Evolutionary conservation across 2,329 filamentous ascomycete genomes (phyloP), one percentile per base, ranked within the genome.

Genomic region (Xylaria sp.): DNA sequence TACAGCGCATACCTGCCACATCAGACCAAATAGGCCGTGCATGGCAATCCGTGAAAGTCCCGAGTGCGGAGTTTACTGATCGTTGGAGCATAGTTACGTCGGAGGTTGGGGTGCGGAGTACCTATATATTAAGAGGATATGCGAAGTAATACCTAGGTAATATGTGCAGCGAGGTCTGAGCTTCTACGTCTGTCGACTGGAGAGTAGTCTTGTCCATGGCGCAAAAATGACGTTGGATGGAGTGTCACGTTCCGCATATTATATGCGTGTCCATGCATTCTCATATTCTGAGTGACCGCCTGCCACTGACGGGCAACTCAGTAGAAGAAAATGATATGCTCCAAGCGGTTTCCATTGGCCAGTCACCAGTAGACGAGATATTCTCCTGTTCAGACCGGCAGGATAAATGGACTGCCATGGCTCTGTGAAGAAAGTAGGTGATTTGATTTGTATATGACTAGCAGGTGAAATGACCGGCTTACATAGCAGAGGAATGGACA

Each of bases 51-150:
- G 52, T 38, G 38, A 15, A 42, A 33, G 38, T 31, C 43, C 43
- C 35, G 45, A 51, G 23, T 31, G 43, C 25, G 43, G 50, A 60
- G 35, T n/a, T 38, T 57, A 43, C 46, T 51, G 40, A 33, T 38
- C 7, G 25, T 60, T 61, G 57, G 49, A 63, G 53, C 52, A 60
- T n/a, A 21, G 14, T 15, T 53, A 35, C 12, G 21, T 50, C n/a
- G 21, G 52, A 56, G n/a, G 61, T 63, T 64, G 57, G 54, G 54
- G 55, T 65, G 64, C 54, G 57, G 61, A 61, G 61, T 56, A 57
- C 28, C 31, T 45, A 45, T 35, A 52, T 46, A 46, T 19, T 54
- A 21, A 63, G 46, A 37, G 28, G n/a, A n/a, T n/a, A 60, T 58
- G 51, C 31, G 33, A 47, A 47, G 37, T 14, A n/a, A 49, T 53